Base-by-base conservation (phyloP, 371 early-diverging fungal genomes). In the Circinella umbellata region DNA sequence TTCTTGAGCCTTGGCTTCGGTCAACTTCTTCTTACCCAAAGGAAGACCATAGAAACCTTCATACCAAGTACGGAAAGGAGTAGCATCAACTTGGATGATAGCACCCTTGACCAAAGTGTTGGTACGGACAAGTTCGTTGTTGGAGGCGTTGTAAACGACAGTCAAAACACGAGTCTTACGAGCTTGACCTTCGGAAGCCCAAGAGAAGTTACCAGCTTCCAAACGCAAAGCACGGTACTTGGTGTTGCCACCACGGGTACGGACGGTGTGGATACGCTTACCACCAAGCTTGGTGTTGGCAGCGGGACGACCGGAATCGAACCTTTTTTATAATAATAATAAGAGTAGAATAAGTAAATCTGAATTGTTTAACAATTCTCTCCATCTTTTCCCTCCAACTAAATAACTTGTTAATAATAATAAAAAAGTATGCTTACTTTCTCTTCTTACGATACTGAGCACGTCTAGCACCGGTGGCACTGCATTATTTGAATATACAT, bases 81-180 rank as follows among this genome's bases (percentile, higher is more conserved):
- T 95, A 80, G 99, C 97, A 88, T 98, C 98, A 76, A 99, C 91
- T 87, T 99, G 98, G 72, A 99, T 93, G 76, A 99, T 94, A 81
- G 95, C 92, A 76, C 96, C 93, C 93, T 99, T 99, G 68, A 99
- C 99, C 64, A 99, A 91, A 70, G 99, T 99, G 92, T 99, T 99
- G 86, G 99, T 99, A 83, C 99, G 97, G 85, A 99, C 98, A 81
- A 99, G 91, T 88, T 99, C 99, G 94, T 99, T 99, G 96, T 96
- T 98, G 86, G 97, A 94, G 77, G 99, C 94, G 89, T 99, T 99
- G 95, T 99, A 99, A 70, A 95, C 94, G 76, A 99, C 99, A 74
- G 92, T 89, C 80, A 97, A 88, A 79, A 99, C 93, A 90, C 98
- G 95, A 74, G 97, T 91, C 92, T 96, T 98, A 90, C 94, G 93